These are phyloP conservation scores for Cutaneotrichosporon sp. DNA, from an alignment of 1,284 basidiomycete genomes.

Conservation along the genomic window DNA sequence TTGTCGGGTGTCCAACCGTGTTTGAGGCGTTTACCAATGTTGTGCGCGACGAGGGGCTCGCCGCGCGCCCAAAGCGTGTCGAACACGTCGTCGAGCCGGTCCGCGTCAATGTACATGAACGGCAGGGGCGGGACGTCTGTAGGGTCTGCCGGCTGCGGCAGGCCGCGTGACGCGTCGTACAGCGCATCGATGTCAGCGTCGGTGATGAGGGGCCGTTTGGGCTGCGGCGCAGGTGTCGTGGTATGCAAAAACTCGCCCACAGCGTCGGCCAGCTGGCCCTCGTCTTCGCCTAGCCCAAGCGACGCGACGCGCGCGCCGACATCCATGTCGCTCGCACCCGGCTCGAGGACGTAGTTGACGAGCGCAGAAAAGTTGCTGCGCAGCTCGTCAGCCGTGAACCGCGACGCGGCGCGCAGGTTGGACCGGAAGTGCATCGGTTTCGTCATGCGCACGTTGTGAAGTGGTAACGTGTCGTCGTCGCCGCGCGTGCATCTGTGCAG, in stretches of 20 bases:
- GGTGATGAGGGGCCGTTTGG: neutral
- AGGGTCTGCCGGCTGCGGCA: constrained; percentile 26
- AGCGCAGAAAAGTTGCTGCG: constrained; percentile 48
- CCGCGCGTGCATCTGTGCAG: constrained; percentile 19
- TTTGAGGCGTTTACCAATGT: constrained; percentile 58
- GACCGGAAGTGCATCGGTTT: constrained; percentile 18
- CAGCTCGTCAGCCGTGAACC: constrained; percentile 65
- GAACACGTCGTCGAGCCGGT: constrained; percentile 59
- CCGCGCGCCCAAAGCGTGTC: constrained; percentile 65
- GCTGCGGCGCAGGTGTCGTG: neutral
- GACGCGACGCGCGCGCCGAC: constrained; percentile 22
- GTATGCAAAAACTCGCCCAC: constrained; percentile 8
- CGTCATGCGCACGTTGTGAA: neutral
- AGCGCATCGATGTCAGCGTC: constrained; percentile 15
- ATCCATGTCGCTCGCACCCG: constrained; percentile 12
- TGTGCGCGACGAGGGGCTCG: constrained; percentile 68
- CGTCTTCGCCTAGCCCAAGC: constrained; percentile 23
- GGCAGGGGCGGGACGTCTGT: constrained; percentile 31
- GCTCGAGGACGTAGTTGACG: constrained; percentile 29
- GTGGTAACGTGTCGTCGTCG: constrained; percentile 7
- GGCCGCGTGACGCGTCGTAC: constrained; percentile 20
- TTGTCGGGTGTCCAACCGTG: constrained; percentile 74
- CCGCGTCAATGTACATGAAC: constrained; percentile 51
- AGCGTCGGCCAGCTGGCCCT: constrained; percentile 13
- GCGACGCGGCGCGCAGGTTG: constrained; percentile 72